These are phyloP conservation scores for Aureobasidium leucospermi DNA, from an alignment of 2,329 filamentous ascomycete species.

Conservation along the genomic window DNA sequence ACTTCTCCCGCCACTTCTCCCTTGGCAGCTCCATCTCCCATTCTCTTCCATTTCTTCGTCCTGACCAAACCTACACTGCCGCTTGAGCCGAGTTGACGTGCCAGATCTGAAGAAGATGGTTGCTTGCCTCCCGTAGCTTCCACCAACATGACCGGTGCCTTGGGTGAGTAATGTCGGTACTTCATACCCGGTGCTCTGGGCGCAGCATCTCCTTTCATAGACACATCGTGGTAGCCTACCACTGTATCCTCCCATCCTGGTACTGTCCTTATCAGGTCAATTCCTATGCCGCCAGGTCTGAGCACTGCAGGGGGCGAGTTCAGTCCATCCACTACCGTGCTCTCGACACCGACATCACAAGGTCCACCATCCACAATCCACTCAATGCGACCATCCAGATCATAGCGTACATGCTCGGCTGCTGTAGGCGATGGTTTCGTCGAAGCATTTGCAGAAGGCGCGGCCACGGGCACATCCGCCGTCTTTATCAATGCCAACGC, in stretches of 20 bases:
- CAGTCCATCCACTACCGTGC: constrained; percentile 90
- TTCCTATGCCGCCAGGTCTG: constrained; percentile 76
- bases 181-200: constrained; percentile 96
- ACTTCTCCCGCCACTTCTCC: background rate
- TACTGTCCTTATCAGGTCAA: constrained; percentile 68
- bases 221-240: constrained; percentile 71
- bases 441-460: constrained; percentile 88
- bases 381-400: constrained; percentile 73
- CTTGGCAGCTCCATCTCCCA: constrained; percentile 23
- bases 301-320: constrained; percentile 73
- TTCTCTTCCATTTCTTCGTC: constrained; percentile 28
- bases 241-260: constrained; percentile 73
- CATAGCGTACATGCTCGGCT: constrained; percentile 80
- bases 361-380: constrained; percentile 83
- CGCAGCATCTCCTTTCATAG: constrained; percentile 52
- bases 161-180: constrained; percentile 95
- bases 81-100: constrained; percentile 20
- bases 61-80: constrained; percentile 34
- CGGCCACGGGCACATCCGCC: constrained; percentile 71
- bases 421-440: constrained; percentile 88
- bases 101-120: constrained; percentile 24
- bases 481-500: constrained; percentile 80
- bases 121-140: constrained; percentile 45
- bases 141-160: constrained; percentile 76
- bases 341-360: constrained; percentile 87